A percentile compares a stretch with the other conserved stretches of the same genome.
phyloP scores from a whole-genome alignment of 2,329 filamentous ascomycete species.

The Pseudopyrenochaeta lycopersici region DNA sequence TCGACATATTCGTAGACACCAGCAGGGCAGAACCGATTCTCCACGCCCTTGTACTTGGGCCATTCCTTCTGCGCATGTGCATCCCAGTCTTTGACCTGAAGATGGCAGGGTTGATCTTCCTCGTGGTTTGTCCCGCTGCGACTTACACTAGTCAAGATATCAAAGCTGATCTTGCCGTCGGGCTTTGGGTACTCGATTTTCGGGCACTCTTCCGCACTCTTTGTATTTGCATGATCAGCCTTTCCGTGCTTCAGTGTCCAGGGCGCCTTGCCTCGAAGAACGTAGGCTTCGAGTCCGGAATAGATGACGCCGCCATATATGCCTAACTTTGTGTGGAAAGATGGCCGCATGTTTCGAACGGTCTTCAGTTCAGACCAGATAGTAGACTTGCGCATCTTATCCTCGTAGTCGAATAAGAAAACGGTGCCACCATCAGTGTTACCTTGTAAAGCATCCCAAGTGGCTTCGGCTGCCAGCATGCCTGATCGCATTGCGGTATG shows the following conservation, averaged over 20 bases:
- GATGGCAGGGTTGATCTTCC: slow-evolving; percentile 95
- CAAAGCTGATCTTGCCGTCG: slow-evolving; percentile 92
- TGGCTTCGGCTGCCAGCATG: slow-evolving; percentile 93
- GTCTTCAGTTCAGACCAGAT: slow-evolving; percentile 96
- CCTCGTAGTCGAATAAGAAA: slow-evolving; percentile 95
- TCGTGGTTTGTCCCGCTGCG: slow-evolving; percentile 98
- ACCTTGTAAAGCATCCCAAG: slow-evolving; percentile 75
- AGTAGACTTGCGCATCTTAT: slow-evolving; percentile 80
- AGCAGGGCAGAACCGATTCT: slow-evolving; percentile 96
- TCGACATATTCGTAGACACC: slow-evolving; percentile 99
- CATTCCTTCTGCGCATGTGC: slow-evolving; percentile 84
- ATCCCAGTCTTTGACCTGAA: slow-evolving; percentile 96
- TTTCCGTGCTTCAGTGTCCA: slow-evolving; percentile 92
- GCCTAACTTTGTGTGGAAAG: slow-evolving; percentile 87
- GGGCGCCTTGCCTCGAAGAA: slow-evolving; percentile 84
- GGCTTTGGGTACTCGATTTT: slow-evolving; percentile 98
- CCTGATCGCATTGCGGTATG: slow-evolving; percentile 98
- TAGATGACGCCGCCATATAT: slow-evolving; percentile 91
- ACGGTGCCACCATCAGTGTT: slow-evolving; percentile 72
- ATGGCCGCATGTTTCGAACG: slow-evolving; percentile 96
- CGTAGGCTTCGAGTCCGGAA: slow-evolving; percentile 88
- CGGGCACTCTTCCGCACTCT: slow-evolving; percentile 76
- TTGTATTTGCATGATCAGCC: slow-evolving; percentile 80
- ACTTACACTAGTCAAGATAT: slow-evolving; percentile 94
- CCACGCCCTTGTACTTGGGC: slow-evolving; percentile 88